phyloP scores from a whole-genome alignment of 2,329 filamentous ascomycete species.

The Penicillium sp. region DNA sequence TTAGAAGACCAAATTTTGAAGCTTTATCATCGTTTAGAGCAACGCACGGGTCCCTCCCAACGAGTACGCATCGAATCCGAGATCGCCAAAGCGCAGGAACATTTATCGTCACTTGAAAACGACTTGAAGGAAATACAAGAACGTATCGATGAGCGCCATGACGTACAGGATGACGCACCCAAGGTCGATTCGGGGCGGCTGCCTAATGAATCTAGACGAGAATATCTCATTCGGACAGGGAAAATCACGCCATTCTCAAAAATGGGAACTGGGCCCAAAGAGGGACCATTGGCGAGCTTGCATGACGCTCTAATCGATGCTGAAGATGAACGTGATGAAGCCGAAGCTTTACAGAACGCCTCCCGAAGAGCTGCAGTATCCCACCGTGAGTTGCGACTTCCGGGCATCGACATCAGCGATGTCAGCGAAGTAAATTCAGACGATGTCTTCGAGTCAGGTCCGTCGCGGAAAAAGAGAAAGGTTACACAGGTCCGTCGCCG shows the following conservation, averaged over 20 bases:
- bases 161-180: slow-evolving; percentile 47
- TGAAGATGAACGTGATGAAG: slow-evolving; percentile 62
- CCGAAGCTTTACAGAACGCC: slow-evolving; percentile 44
- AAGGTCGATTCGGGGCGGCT: slow-evolving; percentile 51
- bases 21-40: slow-evolving; percentile 54
- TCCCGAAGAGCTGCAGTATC: slow-evolving; percentile 50
- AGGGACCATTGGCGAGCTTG: slow-evolving; percentile 64
- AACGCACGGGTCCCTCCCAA: slow-evolving; percentile 51
- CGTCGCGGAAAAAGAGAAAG: slow-evolving; percentile 33
- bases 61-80: slow-evolving; percentile 49
- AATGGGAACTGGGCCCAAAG: slow-evolving; percentile 58
- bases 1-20: slow-evolving; percentile 63
- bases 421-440: slow-evolving; percentile 28
- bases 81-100: slow-evolving; percentile 61
- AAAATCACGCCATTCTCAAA: slow-evolving; percentile 96
- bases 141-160: slow-evolving; percentile 72
- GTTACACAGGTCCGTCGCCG: slow-evolving; percentile 16
- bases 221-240: slow-evolving; percentile 89
- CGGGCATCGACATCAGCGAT: slow-evolving; percentile 62
- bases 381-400: slow-evolving; percentile 68
- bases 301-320: slow-evolving; percentile 76
- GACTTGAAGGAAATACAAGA: slow-evolving; percentile 77
- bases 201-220: slow-evolving; percentile 76
- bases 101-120: slow-evolving; percentile 61
- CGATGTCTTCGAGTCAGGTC: slow-evolving; percentile 14